Evolutionary conservation across 305 asterid genomes (phyloP).

Genomic region (Ilex paraguariensis): DNA sequence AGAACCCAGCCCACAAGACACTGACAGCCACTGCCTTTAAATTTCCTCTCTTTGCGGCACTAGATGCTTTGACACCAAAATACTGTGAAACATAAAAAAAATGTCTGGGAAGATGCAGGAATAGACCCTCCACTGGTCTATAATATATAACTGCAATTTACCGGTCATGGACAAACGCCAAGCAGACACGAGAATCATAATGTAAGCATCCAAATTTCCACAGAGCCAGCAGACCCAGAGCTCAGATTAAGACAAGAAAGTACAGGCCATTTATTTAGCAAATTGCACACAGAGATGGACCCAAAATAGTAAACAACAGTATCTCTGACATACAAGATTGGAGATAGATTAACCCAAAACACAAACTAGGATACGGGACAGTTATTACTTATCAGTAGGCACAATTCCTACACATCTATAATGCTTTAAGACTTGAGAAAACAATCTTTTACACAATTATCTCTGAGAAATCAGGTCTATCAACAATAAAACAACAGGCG

Average conservation of each 20-base stretch:
- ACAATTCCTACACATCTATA: no score
- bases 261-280: neutral
- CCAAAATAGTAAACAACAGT: neutral
- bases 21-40: no score
- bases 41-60: no score
- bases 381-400: no score
- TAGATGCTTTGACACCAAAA: neutral
- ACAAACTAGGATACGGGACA: neutral
- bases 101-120: neutral
- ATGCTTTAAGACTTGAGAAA: neutral
- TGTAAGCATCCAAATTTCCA: no score
- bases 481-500: constrained; percentile 43
- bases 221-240: neutral
- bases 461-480: constrained; percentile 24
- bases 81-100: neutral
- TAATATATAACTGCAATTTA: neutral
- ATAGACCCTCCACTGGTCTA: neutral
- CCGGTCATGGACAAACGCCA: no score
- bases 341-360: neutral
- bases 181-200: no score
- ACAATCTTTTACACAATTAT: constrained; percentile 1
- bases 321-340: neutral
- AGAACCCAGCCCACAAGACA: no score
- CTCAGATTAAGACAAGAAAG: neutral
- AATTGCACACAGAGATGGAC: neutral